These are phyloP conservation scores for Penicillium tannophilum DNA, from an alignment of 495 filamentous ascomycete genomes.

Conservation along the genomic window DNA sequence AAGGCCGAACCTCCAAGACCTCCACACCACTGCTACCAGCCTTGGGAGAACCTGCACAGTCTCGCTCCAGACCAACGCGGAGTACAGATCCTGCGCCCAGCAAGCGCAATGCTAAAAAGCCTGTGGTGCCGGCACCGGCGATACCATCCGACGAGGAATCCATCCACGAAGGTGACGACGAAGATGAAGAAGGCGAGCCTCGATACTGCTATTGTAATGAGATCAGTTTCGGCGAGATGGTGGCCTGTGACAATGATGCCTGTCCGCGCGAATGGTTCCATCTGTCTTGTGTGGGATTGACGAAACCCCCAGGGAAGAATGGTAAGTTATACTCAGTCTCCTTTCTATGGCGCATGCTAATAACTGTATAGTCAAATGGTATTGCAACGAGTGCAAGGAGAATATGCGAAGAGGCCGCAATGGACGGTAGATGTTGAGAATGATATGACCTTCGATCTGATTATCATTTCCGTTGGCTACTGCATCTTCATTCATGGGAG, in stretches of 20 bases:
- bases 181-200: slow-evolving; percentile 79
- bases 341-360: slow-evolving; percentile 26
- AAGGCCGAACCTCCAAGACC: slow-evolving; percentile 58
- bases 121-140: slow-evolving; percentile 29
- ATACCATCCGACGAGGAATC: slow-evolving; percentile 53
- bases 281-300: slow-evolving; percentile 85
- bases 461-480: neutral
- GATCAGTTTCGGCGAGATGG: slow-evolving; percentile 96
- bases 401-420: slow-evolving; percentile 58
- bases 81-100: slow-evolving; percentile 39
- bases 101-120: slow-evolving; percentile 73
- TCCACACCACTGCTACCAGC: slow-evolving; percentile 52
- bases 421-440: slow-evolving; percentile 29
- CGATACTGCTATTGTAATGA: slow-evolving; percentile 92
- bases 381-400: slow-evolving; percentile 83
- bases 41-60: slow-evolving; percentile 39
- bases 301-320: slow-evolving; percentile 80
- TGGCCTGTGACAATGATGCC: slow-evolving; percentile 88
- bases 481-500: neutral
- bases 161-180: slow-evolving; percentile 63
- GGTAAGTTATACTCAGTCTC: slow-evolving; percentile 56
- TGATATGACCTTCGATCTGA: neutral
- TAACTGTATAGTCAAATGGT: slow-evolving; percentile 75
- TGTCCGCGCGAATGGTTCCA: slow-evolving; percentile 97
- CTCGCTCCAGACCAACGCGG: slow-evolving; percentile 43